phyloP scores from a whole-genome alignment of 805 yeast genomes.

The Ogataea nitratoaversa region DNA sequence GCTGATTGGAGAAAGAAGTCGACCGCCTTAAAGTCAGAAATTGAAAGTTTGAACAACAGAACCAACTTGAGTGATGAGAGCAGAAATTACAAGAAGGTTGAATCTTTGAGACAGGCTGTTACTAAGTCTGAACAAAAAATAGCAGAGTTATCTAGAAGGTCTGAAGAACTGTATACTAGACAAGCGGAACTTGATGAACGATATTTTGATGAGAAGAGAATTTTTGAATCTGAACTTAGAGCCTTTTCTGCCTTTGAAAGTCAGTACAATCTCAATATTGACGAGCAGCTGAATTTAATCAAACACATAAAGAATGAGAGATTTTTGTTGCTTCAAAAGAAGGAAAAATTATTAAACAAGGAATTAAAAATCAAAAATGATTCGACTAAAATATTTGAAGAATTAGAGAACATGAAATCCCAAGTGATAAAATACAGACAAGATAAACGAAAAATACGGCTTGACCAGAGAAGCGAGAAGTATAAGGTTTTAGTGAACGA shows the following conservation, averaged over 20 bases:
- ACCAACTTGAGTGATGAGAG: conserved; percentile 51
- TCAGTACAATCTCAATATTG: conserved; percentile 24
- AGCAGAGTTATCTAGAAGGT: conserved; percentile 31
- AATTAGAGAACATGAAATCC: conserved; percentile 23
- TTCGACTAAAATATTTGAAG: conserved; percentile 19
- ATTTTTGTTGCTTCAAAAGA: conserved; percentile 27
- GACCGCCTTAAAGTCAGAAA: conserved; percentile 48
- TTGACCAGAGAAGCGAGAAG: conserved; percentile 23
- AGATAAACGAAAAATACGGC: conserved; percentile 20
- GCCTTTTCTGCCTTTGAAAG: conserved; percentile 29
- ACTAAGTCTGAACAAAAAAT: conserved; percentile 36
- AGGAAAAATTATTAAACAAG: conserved; percentile 31
- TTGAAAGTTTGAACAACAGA: conserved; percentile 47
- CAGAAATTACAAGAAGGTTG: conserved; percentile 48
- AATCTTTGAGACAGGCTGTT: conserved; percentile 44
- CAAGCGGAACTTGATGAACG: conserved; percentile 37
- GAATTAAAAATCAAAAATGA: conserved; percentile 27
- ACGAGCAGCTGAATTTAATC: conserved; percentile 19
- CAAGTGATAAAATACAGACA: conserved; percentile 20
- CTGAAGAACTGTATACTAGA: conserved; percentile 31
- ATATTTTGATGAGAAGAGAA: conserved; percentile 34
- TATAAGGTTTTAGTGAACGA: conserved; percentile 20
- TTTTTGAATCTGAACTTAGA: conserved; percentile 34
- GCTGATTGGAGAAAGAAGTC: conserved; percentile 56
- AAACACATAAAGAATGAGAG: conserved; percentile 27